Base-by-base conservation (phyloP, 73 alveolate species). In the Paramecium caudatum region DNA sequence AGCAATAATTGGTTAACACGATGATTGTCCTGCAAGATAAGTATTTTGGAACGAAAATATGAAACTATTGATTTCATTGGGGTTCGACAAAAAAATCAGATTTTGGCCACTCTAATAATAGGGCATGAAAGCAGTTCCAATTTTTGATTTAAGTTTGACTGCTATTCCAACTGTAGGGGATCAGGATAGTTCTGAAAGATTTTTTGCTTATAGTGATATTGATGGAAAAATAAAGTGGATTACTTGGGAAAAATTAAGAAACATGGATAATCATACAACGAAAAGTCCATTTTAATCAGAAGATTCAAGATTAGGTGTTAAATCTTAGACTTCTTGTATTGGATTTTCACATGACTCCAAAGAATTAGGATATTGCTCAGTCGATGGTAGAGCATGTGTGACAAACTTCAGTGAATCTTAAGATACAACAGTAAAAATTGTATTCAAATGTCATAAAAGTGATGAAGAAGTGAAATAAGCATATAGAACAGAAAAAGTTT, bases 371-470 rank as follows among this genome's bases (percentile, higher is more conserved):
- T 63, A 49, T 82, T 47, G 91, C n/a, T 82, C 91, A 49, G 55
- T 82, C 7, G 91, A 82, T 27, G 91, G 91, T 30, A 82, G 91
- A 82, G 91, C 49, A 10, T 37, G 48, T 12, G 62, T 82, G 1
- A 43, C 41, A 49, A 49, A 65, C 32, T 32, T 65, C 16, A 65
- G 15, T 10, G 47, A 65, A 9, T 32, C 33, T 32, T 36, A 32
- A 33, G 83, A 65, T n/a, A 30, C 34, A 36, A 33, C 16, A 8
- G 34, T 17, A 32, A 65, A 43, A 65, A 33, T 65, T 30, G 83
- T 65, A n/a, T 65, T 12, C n/a, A 65, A 65, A 4, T 65, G 83
- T 36, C 49, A 36, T 10, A 65, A 65, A 36, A 65, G 50, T 13
- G 83, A 65, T 16, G 83, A 65, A 32, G 83, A 65, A 25, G 27